Evolutionary conservation across 1,284 basidiomycete genomes (phyloP), one percentile per base, ranked within the genome.

Genomic region (Puccinia hordei): DNA sequence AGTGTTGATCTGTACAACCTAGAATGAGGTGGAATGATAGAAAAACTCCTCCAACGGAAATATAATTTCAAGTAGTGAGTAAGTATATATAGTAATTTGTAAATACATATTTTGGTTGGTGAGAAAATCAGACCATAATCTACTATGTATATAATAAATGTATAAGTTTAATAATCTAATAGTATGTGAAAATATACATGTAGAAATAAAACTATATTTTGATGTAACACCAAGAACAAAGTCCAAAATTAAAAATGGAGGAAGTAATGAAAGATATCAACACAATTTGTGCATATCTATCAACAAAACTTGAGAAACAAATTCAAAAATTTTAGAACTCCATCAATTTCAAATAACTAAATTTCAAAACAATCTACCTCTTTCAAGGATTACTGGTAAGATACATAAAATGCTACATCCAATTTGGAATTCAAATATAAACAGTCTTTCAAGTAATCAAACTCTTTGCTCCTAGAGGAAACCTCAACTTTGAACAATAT

Each of bases 311-410:
- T 59, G 27, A 59, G 24, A 59, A 27, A 30, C 2, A 33, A 13
- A 30, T 13, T 59, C 12, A 27, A 59, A 30, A 59, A n/a, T 59
- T 59, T 33, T 59, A 27, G 57, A 59, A 15, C 57, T 27, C 27
- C 57, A 59, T 33, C n/a, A n/a, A n/a, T 59, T 59, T 27, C 57
- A 33, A 59, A 59, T 27, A 33, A 27, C 57, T 9, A 59, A 59
- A 33, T 12, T 1, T 13, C 27, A 59, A 59, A 30, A 17, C 5
- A 8, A 59, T 59, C 57, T 59, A 2, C 27, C 57, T 59, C 57
- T 59, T 59, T 17, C 57, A 59, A n/a, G 24, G 57, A 59, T 59
- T 27, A 13, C 30, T 15, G 57, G 33, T 59, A 33, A 5, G 12
- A 59, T 59, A 27, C 33, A 30, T 17, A 59, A 9, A 17, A 59